Percentiles rank a stretch among this genome's conserved stretches.
Evolutionary conservation across 1,284 basidiomycete species (phyloP).

Genomic region (Bjerkandera adusta): DNA sequence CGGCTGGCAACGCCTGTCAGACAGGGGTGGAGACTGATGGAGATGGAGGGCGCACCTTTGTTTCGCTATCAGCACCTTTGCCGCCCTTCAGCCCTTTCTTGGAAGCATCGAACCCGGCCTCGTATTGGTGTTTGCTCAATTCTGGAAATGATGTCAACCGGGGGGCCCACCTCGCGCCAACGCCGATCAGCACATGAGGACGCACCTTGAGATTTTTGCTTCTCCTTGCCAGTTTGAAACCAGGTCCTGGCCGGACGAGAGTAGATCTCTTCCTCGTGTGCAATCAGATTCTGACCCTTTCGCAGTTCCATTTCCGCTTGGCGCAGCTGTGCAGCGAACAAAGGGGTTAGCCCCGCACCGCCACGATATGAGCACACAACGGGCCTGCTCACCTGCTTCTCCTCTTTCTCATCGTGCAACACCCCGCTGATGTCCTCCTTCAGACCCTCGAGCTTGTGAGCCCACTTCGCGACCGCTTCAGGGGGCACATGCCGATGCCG

Average conservation of each 20-base stretch:
- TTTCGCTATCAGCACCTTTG: conserved; percentile 24
- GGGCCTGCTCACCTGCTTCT: conserved; percentile 68
- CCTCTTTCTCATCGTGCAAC: conserved; percentile 92
- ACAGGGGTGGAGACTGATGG: no score
- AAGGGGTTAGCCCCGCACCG: neutral
- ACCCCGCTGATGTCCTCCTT: conserved; percentile 83
- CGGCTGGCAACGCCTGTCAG: conserved; percentile 42
- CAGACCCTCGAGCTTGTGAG: conserved; percentile 66
- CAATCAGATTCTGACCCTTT: conserved; percentile 95
- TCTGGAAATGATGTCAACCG: conserved; percentile 52
- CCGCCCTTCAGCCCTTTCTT: conserved; percentile 23
- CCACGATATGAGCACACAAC: conserved; percentile 5
- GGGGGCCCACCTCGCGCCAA: no score
- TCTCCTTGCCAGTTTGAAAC: conserved; percentile 94
- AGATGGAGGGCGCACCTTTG: conserved; percentile 26
- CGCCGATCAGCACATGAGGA: conserved; percentile 2
- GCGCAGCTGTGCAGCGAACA: conserved; percentile 53
- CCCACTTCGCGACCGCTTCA: conserved; percentile 77
- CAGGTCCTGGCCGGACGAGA: conserved; percentile 93
- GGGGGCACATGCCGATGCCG: conserved; percentile 87
- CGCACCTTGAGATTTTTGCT: conserved; percentile 75
- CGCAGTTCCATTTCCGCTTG: conserved; percentile 95
- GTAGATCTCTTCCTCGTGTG: conserved; percentile 94
- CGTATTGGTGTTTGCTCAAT: conserved; percentile 72
- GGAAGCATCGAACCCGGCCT: conserved; percentile 41